Base-by-base conservation (phyloP, 2,329 filamentous ascomycete genomes). In the Aspergillus calidoustus region DNA sequence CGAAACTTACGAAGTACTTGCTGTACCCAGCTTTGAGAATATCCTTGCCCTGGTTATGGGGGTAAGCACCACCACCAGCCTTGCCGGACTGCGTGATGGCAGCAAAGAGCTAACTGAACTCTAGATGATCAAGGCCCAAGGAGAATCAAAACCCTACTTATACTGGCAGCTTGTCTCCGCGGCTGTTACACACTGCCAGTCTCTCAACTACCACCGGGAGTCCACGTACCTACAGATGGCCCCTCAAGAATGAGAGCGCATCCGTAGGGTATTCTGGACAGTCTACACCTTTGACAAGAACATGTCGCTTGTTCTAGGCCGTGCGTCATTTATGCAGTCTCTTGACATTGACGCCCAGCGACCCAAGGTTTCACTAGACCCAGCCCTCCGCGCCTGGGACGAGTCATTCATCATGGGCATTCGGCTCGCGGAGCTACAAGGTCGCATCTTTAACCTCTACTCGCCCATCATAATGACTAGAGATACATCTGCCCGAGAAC, bases 1-100 rank as follows among this genome's bases (percentile, higher is more conserved):
- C 17, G 58, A 60, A 46, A 50, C 41, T 3, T 60, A 60, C 22
- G 58, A 59, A n/a, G 56, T 59, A 34, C 48, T 59, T 13, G 49
- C 25, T 52, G 49, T 59, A 8, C 56, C 56, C 15, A 59, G 48
- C 56, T 53, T 59, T 7, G 56, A 59, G 46, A 59, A 34, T 19
- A 47, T 59, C 4, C 48, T 59, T 31, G 56, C 56, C 22, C 44
- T 58, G n/a, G 31, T 34, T n/a, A 58, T 58, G 56, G 47, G 56
- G 31, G 56, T 58, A 52, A 13, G 56, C 44, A 22, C 22, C 19
- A 19, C 19, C 19, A 19, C 19, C 19, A 19, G 19, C 31, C 2
- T 15, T 41, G 11, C 17, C 34, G 11, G 4, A 41, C 11, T 41
- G 2, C 34, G 13, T 4, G 5, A 15, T 15, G 34, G 15, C 19